Conservation (phyloP, 2,329 filamentous ascomycete species). For the Diatrype stigma region DNA sequence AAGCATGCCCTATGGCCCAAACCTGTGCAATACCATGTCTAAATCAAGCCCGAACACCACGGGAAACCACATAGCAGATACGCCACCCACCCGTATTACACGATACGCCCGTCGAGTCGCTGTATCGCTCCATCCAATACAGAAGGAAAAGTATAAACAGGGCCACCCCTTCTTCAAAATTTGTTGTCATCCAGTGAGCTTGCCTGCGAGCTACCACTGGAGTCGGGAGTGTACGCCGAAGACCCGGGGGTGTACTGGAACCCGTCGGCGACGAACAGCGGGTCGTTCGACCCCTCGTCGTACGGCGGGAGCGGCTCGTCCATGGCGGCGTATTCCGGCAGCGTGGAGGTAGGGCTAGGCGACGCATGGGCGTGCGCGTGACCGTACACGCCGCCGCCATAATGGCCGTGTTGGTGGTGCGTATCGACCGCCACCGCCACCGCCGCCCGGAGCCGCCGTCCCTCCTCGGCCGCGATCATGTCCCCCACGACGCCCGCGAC, state of each 20-base stretch:
- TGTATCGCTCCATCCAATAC: too few species aligned
- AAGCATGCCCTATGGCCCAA: too few species aligned
- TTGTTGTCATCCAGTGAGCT: conserved; percentile 24
- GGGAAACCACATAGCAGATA: too few species aligned
- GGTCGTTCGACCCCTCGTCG: conserved; percentile 29
- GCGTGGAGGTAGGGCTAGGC: conserved; percentile 23
- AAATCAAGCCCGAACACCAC: too few species aligned
- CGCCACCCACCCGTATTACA: too few species aligned
- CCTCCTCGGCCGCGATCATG: conserved; percentile 42
- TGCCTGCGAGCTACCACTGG: conserved; percentile 6
- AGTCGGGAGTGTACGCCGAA: conserved; percentile 22
- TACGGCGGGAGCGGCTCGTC: conserved; percentile 41
- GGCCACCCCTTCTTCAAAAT: too few species aligned
- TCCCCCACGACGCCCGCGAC: conserved; percentile 42
- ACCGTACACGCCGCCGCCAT: background rate
- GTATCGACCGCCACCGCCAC: background rate
- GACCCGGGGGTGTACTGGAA: conserved; percentile 34
- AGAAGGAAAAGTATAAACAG: too few species aligned
- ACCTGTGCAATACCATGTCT: too few species aligned
- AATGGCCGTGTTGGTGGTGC: conserved; percentile 7
- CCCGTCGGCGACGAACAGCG: conserved; percentile 38
- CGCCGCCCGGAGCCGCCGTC: conserved; percentile 5
- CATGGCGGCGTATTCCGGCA: conserved; percentile 28
- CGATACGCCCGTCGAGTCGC: too few species aligned
- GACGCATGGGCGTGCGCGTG: conserved; percentile 17